These are phyloP conservation scores for Boletus semigastroideus DNA, from an alignment of 1,284 basidiomycete species.

Conservation along the genomic window DNA sequence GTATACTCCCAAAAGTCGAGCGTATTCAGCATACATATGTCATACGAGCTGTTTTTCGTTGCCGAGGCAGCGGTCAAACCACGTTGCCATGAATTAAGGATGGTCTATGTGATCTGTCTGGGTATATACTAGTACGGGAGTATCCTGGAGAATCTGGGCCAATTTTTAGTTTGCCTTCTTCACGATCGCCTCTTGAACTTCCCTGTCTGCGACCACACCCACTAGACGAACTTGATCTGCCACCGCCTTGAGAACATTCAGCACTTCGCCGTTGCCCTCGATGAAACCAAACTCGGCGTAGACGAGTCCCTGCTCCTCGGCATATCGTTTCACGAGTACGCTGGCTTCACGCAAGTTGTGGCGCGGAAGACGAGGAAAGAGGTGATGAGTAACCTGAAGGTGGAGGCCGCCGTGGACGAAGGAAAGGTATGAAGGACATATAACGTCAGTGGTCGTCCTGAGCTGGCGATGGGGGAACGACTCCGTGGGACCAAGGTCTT, in stretches of 20 bases:
- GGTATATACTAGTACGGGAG: slow-evolving; percentile 20
- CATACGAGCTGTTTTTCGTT: slow-evolving; percentile 17
- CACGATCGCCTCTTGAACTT: slow-evolving; percentile 59
- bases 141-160: not conserved
- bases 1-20: slow-evolving; percentile 41
- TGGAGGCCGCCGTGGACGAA: slow-evolving; percentile 95
- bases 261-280: slow-evolving; percentile 78
- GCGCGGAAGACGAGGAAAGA: slow-evolving; percentile 93
- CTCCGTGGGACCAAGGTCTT: slow-evolving; percentile 87
- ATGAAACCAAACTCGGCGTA: slow-evolving; percentile 93
- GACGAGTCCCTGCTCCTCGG: slow-evolving; percentile 77
- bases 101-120: not conserved
- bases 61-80: not conserved
- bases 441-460: slow-evolving; percentile 94
- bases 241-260: slow-evolving; percentile 74
- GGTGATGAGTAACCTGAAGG: slow-evolving; percentile 95
- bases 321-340: slow-evolving; percentile 82
- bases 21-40: slow-evolving; percentile 35
- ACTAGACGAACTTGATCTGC: slow-evolving; percentile 82
- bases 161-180: slow-evolving; percentile 35
- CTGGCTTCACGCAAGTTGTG: slow-evolving; percentile 89
- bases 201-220: slow-evolving; percentile 66
- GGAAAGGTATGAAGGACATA: slow-evolving; percentile 79
- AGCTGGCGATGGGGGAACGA: slow-evolving; percentile 93
- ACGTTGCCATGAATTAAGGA: not conserved